Evolutionary conservation across 306 rosid species (phyloP), one percentile per base, ranked within the genome.

Genomic region (Cicer bijugum): DNA sequence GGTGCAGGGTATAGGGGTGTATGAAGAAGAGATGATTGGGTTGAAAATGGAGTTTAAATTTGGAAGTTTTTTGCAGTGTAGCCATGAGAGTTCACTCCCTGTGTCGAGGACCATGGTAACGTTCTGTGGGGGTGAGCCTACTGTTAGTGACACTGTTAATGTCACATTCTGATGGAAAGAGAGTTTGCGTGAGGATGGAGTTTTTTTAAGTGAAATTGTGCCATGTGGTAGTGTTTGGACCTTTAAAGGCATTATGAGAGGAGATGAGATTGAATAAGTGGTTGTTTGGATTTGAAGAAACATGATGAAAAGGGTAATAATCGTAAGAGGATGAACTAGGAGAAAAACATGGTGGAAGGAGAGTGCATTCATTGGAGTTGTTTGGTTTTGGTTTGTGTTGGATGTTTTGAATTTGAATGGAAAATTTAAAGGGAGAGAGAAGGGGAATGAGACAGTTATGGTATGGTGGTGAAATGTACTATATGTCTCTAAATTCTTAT

Each of bases 41-140:
- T 86, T 84, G 75, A 84, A 90, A 45, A 81, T 68, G 35, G 84
- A 76, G 79, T 17, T 78, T n/a, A 86, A 35, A 50, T 64, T 72
- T 12, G 79, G 89, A 47, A 79, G 4, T 62, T 86, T 88, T 58
- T 84, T 85, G 67, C 96, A 90, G 72, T 86, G 95, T 9, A 90
- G 88, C 98, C 98, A 88, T 0, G 96, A 87, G 82, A 92, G 98
- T 48, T 92, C 96, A 38, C 98, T 92, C 10, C 98, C 95, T 43
- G 98, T 92, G 83, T 92, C 96, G 39, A 92, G 96, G 78, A 92
- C 96, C 98, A 87, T 90, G 76, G 92, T 87, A n/a, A 90, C 92
- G 2, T n/a, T 79, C 84, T 92, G 98, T 39, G 98, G 98, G 56
- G 98, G 96, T 14, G 92, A 76, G 7, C 96, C 98, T 1, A 88